Base-by-base conservation (phyloP, 1,139 yeast species). In the Wickerhamomyces sp. region DNA sequence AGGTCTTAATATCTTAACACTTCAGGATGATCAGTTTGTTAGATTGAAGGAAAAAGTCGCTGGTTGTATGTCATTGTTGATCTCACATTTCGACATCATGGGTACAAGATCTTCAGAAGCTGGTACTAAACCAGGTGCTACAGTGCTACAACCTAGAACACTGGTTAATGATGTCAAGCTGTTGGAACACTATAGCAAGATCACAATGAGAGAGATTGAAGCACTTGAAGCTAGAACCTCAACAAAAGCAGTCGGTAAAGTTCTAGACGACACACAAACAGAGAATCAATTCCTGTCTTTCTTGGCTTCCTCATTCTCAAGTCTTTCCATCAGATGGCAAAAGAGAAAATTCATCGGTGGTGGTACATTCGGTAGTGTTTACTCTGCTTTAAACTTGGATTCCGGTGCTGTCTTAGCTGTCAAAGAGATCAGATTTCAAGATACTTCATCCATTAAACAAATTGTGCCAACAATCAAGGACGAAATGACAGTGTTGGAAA, bases 391-490 rank as follows among this genome's bases (percentile, higher is more conserved):
- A 22, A 88, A 91, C 54, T 71, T 91, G 46, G 97, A 89, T 47
- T 87, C 95, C 15, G 97, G 97, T 53, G 95, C 93, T 32, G 85
- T 89, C 3, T 79, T 91, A 84, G 98, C 98, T 0, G 98, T 91
- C 18, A 91, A 91, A 57, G 98, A 91, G 58, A 89, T 91, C 42
- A 73, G 88, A 44, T 79, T 91, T 57, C 96, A 87, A 51, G 96
- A 89, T 51, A 74, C 88, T 27, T 94, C 86, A 52, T 78, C 94
- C 1, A 81, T 89, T 53, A 78, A 85, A 51, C 84, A 82, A 42
- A 78, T 89, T 39, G 88, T 89, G 32, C 94, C 95, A 29, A 78
- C 88, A 5, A 86, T 91, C 44, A 85, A 85, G 54, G 96, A 89
- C 50, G 98, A 91, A 57, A 91, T 91, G 97, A 84, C 95, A 0